Conservation (phyloP, 1,139 yeast genomes). For the Magnusiomyces fungicola region DNA sequence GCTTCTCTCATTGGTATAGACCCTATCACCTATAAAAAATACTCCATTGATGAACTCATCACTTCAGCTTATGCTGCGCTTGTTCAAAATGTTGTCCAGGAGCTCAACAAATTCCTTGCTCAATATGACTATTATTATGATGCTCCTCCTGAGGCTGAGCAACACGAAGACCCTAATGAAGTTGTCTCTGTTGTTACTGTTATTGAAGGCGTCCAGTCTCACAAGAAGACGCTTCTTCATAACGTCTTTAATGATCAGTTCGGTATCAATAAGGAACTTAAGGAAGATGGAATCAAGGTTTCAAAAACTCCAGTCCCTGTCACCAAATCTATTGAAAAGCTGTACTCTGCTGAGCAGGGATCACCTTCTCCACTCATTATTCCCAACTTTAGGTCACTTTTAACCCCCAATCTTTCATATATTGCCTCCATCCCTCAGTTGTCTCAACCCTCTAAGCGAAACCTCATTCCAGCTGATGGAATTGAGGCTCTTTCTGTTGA, state of each 20-base stretch:
- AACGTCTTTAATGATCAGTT: slow-evolving; percentile 34
- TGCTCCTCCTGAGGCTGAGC: slow-evolving; percentile 15
- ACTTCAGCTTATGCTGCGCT: slow-evolving; percentile 31
- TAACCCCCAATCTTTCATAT: slow-evolving; percentile 24
- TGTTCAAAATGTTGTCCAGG: slow-evolving; percentile 29
- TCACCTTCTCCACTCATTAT: slow-evolving; percentile 10
- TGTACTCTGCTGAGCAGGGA: slow-evolving; percentile 9
- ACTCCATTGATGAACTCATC: slow-evolving; percentile 30
- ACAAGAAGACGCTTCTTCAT: slow-evolving; percentile 24
- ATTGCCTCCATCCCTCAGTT: slow-evolving; percentile 14
- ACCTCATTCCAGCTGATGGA: slow-evolving; percentile 8
- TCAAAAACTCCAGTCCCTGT: slow-evolving; percentile 31
- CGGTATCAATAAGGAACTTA: slow-evolving; percentile 35
- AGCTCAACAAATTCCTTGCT: slow-evolving; percentile 31
- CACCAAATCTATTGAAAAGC: slow-evolving; percentile 21
- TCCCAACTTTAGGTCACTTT: slow-evolving; percentile 18
- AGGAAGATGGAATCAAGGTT: slow-evolving; percentile 33
- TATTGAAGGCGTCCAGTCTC: slow-evolving; percentile 29
- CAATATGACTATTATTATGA: slow-evolving; percentile 23
- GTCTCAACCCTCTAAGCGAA: not conserved
- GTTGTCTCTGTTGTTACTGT: slow-evolving; percentile 33
- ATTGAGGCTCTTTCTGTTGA: slow-evolving; percentile 19
- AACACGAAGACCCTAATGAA: slow-evolving; percentile 26
- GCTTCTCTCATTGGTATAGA: slow-evolving; percentile 36
- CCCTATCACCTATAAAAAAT: slow-evolving; percentile 24